A percentile compares a stretch with the other conserved stretches of the same genome.
Conservation (phyloP, 2,329 filamentous ascomycete species). For the Penicillium hordei region DNA sequence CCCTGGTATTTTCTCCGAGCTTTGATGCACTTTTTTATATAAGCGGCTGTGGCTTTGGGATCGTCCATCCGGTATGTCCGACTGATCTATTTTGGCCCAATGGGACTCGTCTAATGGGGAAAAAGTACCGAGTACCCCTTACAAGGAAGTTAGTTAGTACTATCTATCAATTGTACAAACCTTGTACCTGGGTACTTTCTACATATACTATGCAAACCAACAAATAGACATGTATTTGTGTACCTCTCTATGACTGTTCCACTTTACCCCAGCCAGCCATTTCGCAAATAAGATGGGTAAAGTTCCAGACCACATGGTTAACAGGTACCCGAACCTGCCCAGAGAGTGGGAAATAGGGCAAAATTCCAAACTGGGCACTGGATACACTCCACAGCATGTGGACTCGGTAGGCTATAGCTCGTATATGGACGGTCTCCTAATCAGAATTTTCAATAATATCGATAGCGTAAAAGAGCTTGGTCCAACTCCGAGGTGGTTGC, state of each 20-base stretch:
- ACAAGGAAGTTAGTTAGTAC: background rate
- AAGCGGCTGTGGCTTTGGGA: conserved; percentile 19
- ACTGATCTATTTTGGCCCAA: conserved; percentile 5
- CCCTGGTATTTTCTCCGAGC: conserved; percentile 21
- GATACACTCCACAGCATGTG: background rate
- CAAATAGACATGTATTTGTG: background rate
- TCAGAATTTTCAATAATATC: conserved; percentile 3
- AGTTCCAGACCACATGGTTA: background rate
- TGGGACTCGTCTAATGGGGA: conserved; percentile 12
- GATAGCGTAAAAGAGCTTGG: background rate
- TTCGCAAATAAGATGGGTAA: background rate
- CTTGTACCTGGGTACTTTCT: background rate
- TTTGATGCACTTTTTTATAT: conserved; percentile 8
- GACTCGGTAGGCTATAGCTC: background rate
- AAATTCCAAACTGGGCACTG: background rate
- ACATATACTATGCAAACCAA: background rate
- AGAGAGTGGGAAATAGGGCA: background rate
- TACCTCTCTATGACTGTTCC: background rate
- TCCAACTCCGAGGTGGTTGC: background rate
- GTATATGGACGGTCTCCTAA: background rate
- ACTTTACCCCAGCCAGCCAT: background rate
- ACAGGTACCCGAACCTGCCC: background rate
- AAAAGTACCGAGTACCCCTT: background rate
- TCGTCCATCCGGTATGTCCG: conserved; percentile 1
- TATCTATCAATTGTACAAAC: background rate